A percentile compares a stretch with the other conserved stretches of the same genome.
Conservation (phyloP, 176 grass and related monocot genomes). For the Typha latifolia region DNA sequence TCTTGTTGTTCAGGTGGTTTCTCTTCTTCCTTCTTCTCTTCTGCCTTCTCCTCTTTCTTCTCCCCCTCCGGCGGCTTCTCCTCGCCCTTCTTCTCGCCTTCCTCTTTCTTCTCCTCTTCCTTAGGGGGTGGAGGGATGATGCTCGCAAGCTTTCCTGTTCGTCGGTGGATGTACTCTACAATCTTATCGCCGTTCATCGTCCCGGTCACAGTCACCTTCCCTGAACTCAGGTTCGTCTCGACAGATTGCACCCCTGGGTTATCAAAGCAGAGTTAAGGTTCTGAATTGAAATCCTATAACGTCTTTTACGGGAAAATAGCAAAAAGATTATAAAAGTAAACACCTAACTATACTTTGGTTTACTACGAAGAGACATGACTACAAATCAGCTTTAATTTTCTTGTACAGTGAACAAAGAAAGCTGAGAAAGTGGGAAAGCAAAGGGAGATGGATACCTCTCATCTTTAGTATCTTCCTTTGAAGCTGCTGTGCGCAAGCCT, state of each 20-base stretch:
- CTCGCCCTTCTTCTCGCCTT: conserved; percentile 13
- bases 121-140: conserved; percentile 39
- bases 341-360: no score
- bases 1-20: conserved; percentile 14
- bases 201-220: conserved; percentile 46
- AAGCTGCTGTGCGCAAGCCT: conserved; percentile 69
- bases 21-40: conserved; percentile 29
- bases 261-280: neutral
- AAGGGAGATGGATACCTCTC: conserved; percentile 32
- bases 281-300: neutral
- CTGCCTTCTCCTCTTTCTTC: conserved; percentile 20
- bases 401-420: no score
- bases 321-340: no score
- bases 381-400: no score
- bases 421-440: neutral
- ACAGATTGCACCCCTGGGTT: conserved; percentile 53
- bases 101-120: conserved; percentile 34
- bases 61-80: conserved; percentile 19
- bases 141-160: conserved; percentile 49
- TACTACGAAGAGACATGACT: no score
- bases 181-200: conserved; percentile 42
- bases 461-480: conserved; percentile 57
- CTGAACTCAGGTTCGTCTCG: conserved; percentile 30
- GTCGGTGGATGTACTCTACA: conserved; percentile 50
- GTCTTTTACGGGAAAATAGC: neutral